Conservation (phyloP, 2,329 filamentous ascomycete genomes). For the Thelonectria discophora region DNA sequence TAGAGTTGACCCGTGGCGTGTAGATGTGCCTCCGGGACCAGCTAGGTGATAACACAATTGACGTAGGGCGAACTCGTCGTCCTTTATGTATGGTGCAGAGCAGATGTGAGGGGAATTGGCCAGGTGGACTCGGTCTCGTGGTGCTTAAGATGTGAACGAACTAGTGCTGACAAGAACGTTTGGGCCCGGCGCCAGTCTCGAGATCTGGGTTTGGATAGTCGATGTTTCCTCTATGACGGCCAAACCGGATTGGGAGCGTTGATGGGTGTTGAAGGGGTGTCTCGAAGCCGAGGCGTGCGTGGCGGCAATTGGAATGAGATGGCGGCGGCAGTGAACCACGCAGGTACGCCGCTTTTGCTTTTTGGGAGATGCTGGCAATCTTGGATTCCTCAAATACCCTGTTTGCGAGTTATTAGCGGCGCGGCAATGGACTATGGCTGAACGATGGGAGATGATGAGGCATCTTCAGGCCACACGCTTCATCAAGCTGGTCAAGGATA, state of each 20-base stretch:
- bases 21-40: constrained; percentile 14
- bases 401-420: background rate
- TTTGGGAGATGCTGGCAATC: background rate
- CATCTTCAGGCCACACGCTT: background rate
- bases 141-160: background rate
- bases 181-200: background rate
- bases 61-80: constrained; percentile 2
- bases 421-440: background rate
- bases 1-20: constrained; percentile 14
- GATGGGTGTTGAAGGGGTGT: background rate
- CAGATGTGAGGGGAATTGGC: background rate
- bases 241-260: background rate
- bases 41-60: constrained; percentile 12
- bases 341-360: constrained; percentile 12
- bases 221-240: background rate
- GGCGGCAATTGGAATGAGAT: constrained; percentile 19
- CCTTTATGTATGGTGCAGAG: background rate
- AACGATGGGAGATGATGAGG: background rate
- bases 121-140: constrained; percentile 8
- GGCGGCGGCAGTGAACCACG: constrained; percentile 7
- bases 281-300: background rate
- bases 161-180: constrained; percentile 12
- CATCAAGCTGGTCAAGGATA: background rate
- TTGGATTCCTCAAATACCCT: background rate
- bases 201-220: background rate